Base-by-base conservation (phyloP, 1,284 basidiomycete species). In the Mycocalia duriaeana region DNA sequence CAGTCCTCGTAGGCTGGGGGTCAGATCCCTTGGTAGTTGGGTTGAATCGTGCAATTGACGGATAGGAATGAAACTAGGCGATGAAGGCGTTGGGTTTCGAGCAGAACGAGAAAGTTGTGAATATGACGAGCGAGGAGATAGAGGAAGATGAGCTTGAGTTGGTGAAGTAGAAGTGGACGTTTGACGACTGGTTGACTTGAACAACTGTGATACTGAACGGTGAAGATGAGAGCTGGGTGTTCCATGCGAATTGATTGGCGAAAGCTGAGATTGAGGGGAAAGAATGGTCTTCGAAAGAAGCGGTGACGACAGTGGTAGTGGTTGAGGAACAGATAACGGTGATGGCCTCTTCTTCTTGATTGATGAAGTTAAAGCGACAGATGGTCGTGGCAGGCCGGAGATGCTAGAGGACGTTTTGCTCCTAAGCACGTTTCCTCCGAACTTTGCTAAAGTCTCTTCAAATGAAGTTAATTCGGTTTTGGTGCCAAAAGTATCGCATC, bases 401-500 rank as follows among this genome's bases (percentile, higher is more conserved):
- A 24, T 28, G 42, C 44, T 40, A 42, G 50, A 45, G 35, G 45
- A 25, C 11, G 35, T 36, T 42, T 60, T 60, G 28, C 58, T 50
- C 39, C 65, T 58, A 16, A 56, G 45, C 9, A 61, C 53, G 8
- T 63, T 58, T 19, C 66, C 63, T 7, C 69, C 68, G 47, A 72
- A 70, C 31, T 65, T 62, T 23, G 65, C 57, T 48, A 70, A 58
- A 11, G 66, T 62, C 48, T 74, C 72, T 49, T 70, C 67, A 14
- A 70, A 62, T 6, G 70, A 70, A 1, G 72, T 69, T 4, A 76
- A 56, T 11, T 68, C 61, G 44, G 67, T 65, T 25, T 69, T 67
- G 1, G 79, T 80, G 16, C 78, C 79, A 52, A 81, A 79, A 0
- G 78, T 79, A 7, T 72, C 75, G 52, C 76, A 78, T 25, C 77